Base-by-base conservation (phyloP, 2,329 filamentous ascomycete species). In the Fusarium sp. region DNA sequence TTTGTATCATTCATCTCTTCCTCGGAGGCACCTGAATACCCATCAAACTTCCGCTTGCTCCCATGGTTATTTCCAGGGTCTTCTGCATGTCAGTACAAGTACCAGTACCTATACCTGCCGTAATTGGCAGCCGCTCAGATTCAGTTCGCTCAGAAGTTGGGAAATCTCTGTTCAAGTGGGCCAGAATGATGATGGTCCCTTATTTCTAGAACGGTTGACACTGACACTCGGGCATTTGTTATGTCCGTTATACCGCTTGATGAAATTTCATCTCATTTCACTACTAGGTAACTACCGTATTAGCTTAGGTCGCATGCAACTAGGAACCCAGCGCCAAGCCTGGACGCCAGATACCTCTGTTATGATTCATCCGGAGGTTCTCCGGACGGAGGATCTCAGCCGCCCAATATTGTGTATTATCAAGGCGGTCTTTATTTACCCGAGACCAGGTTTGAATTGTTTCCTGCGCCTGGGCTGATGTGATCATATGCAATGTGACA, bases 111-210 rank as follows among this genome's bases (percentile, higher is more conserved):
- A 31, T 31, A 31, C 28, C 28, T 31, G 28, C 28, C 28, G 28
- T 31, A 3, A 31, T 31, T 31, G 28, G 28, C 28, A 31, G 28
- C 28, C 28, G 28, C 13, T 31, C 28, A 31, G 28, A 10, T 31
- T 31, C 28, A 31, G 28, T 31, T 31, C 28, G 9, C 28, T 10
- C 28, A 31, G 28, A 3, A 31, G 28, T 31, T 31, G 17, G 44
- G 39, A 62, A 63, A 49, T 49, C 24, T 58, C 33, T 63, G 31
- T 34, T 10, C 17, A 39, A 28, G 59, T 43, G 50, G 58, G 60
- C 11, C 60, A 48, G 22, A 11, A 20, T 56, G 38, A 58, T 43
- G 20, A 39, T 48, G 36, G 24, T 14, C 34, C 34, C 43, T 46
- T 15, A 8, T 11, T 39, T 43, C 26, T 38, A 17, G 10, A 24